A percentile compares a stretch with the other conserved stretches of the same genome.
Conservation (phyloP, 2,329 filamentous ascomycete species). For the Epichloe bromicola region DNA sequence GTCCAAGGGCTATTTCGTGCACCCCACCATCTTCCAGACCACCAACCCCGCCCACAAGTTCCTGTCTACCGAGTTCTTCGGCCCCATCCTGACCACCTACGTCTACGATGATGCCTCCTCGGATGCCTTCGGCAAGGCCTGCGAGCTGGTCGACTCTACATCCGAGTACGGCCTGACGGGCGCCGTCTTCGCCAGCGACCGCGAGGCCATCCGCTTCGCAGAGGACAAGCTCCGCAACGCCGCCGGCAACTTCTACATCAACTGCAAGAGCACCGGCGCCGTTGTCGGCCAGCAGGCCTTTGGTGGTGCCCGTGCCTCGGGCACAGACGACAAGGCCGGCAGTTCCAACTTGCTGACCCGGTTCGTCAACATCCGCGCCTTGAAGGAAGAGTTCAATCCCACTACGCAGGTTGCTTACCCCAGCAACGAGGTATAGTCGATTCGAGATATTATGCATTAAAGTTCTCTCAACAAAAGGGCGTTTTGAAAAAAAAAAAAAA, state of each 20-base stretch:
- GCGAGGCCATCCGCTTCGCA: conserved; percentile 50
- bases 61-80: conserved; percentile 69
- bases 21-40: conserved; percentile 71
- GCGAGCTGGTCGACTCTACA: conserved; percentile 54
- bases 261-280: conserved; percentile 67
- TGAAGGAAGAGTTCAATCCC: conserved; percentile 64
- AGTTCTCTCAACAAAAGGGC: background rate
- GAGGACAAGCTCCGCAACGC: conserved; percentile 60
- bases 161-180: conserved; percentile 70
- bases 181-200: conserved; percentile 59
- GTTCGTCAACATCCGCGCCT: conserved; percentile 53
- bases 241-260: conserved; percentile 77
- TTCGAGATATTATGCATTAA: background rate
- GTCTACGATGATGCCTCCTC: conserved; percentile 58
- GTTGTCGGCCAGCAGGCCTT: conserved; percentile 64
- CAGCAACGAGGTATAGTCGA: conserved; percentile 49
- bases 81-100: conserved; percentile 60
- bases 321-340: conserved; percentile 63
- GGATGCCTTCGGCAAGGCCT: conserved; percentile 44
- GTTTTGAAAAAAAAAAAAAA: background rate
- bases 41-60: conserved; percentile 62
- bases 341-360: conserved; percentile 49
- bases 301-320: conserved; percentile 53
- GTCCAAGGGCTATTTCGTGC: conserved; percentile 68
- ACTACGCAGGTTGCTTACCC: conserved; percentile 54